Base-by-base conservation (phyloP, 371 early-diverging fungal genomes). In the Nosema muscidifuracis region DNA sequence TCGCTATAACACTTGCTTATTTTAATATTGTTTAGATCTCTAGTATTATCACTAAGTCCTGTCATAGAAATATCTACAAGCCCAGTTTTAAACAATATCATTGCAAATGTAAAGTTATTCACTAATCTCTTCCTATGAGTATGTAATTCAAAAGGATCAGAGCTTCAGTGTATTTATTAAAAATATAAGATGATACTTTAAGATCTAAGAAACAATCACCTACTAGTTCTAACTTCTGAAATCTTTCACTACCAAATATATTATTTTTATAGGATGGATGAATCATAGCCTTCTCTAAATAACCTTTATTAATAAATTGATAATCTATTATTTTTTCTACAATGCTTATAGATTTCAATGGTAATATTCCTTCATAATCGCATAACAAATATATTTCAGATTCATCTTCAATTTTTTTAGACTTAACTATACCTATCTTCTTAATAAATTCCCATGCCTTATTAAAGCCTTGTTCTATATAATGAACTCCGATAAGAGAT, bases 161-260 rank as follows among this genome's bases (percentile, higher is more conserved):
- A 31, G 24, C 26, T 10, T 57, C 15, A 2, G 40, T 20, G 24
- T 65, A 24, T 13, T 71, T 42, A 12, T 63, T 22, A 65, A 56
- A 79, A 36, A 76, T 43, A 26, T 53, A 47, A 26, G 58, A 40
- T 18, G 64, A 47, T 20, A 79, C 72, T 43, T 74, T 36, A 18
- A 79, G 40, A 60, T 79, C 80, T 30, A 79, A 26, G 13, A 67
- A n/a, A 38, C 63, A 73, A 34, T 79, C 80, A 18, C 80, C 80
- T 26, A 77, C 13, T 4, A 79, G 34, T 61, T 79, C 80, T 24
- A 79, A 40, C 10, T 40, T 55, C 12, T 79, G 38, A 40, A 77
- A 79, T 55, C 31, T n/a, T 16, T 36, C 38, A 13, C 71, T 58
- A 2, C 65, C 71, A 57, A 77, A 67, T 7, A 73, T 30, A 16